Evolutionary conservation across 2,329 filamentous ascomycete genomes (phyloP).

Genomic region (Lasiodiplodia theobromae): DNA sequence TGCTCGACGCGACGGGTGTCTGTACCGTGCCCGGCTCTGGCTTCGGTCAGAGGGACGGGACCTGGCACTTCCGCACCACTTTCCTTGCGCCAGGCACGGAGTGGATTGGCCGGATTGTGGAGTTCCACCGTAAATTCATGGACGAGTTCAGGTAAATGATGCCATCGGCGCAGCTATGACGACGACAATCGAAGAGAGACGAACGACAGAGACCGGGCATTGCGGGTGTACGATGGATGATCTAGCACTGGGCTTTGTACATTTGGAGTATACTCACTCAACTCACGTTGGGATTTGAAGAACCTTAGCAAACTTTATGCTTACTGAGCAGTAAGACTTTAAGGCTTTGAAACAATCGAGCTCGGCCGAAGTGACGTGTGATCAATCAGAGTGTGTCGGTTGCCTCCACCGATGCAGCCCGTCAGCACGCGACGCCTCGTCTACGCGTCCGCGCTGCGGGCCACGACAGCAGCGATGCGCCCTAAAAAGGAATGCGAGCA

Average conservation of each 20-base stretch:
- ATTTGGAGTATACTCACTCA: slow-evolving; percentile 13
- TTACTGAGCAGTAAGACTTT: slow-evolving; percentile 15
- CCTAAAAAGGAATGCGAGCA: neutral
- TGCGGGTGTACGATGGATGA: slow-evolving; percentile 12
- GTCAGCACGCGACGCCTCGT: slow-evolving; percentile 7
- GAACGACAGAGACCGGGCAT: neutral
- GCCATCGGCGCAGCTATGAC: neutral
- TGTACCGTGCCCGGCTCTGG: slow-evolving; percentile 92
- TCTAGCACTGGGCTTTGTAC: slow-evolving; percentile 12
- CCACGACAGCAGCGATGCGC: slow-evolving; percentile 13
- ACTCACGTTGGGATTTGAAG: neutral
- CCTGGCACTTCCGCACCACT: slow-evolving; percentile 93
- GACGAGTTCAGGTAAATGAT: slow-evolving; percentile 67
- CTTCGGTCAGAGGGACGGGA: slow-evolving; percentile 92
- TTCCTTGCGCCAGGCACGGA: slow-evolving; percentile 96
- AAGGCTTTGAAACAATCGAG: neutral
- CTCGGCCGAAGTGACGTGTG: slow-evolving; percentile 22
- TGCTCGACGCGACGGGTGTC: slow-evolving; percentile 93
- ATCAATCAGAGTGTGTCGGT: slow-evolving; percentile 18
- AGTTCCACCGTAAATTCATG: slow-evolving; percentile 94
- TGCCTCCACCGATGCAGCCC: slow-evolving; percentile 18
- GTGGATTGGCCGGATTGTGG: slow-evolving; percentile 85
- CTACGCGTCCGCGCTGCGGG: slow-evolving; percentile 20
- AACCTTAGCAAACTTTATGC: neutral
- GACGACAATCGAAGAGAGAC: neutral